Evolutionary conservation across 768 basidiomycete species (phyloP).

Genomic region (Termitomyces heimii): DNA sequence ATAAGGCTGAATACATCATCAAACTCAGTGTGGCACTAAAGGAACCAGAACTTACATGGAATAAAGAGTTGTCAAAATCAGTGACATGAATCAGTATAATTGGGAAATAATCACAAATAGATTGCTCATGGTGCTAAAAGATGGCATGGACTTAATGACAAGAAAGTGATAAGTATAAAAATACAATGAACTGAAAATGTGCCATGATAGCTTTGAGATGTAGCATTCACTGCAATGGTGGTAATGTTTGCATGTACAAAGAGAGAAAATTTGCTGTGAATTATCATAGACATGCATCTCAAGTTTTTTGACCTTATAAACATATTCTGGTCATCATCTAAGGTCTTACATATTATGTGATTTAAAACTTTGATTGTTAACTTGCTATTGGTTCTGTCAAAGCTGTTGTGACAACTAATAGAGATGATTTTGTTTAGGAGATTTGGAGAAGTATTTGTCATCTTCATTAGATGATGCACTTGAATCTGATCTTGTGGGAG

Average conservation of each 20-base stretch:
- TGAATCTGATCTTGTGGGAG: slow-evolving; percentile 9
- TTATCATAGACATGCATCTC: neutral
- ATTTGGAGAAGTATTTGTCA: slow-evolving; percentile 59
- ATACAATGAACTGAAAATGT: too few relatives aligned
- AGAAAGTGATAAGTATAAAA: too few relatives aligned
- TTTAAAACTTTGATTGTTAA: too few relatives aligned
- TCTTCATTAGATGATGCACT: slow-evolving; percentile 34
- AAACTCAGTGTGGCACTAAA: neutral
- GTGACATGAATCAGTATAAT: slow-evolving; percentile 56
- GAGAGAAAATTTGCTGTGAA: too few relatives aligned
- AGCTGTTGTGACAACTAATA: neutral
- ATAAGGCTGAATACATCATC: slow-evolving; percentile 36
- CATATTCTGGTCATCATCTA: neutral
- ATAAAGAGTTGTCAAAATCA: too few relatives aligned
- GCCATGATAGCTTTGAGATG: too few relatives aligned
- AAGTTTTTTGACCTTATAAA: neutral
- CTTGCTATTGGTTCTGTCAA: neutral
- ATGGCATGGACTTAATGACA: too few relatives aligned
- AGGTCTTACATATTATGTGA: neutral
- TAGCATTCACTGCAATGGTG: too few relatives aligned
- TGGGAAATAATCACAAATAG: too few relatives aligned
- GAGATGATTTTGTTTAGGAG: slow-evolving; percentile 31
- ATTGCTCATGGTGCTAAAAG: too few relatives aligned
- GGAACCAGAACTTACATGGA: slow-evolving; percentile 47
- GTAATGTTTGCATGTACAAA: too few relatives aligned